Base-by-base conservation (phyloP, 2,329 filamentous ascomycete genomes). In the Fonsecaea multimorphosa region DNA sequence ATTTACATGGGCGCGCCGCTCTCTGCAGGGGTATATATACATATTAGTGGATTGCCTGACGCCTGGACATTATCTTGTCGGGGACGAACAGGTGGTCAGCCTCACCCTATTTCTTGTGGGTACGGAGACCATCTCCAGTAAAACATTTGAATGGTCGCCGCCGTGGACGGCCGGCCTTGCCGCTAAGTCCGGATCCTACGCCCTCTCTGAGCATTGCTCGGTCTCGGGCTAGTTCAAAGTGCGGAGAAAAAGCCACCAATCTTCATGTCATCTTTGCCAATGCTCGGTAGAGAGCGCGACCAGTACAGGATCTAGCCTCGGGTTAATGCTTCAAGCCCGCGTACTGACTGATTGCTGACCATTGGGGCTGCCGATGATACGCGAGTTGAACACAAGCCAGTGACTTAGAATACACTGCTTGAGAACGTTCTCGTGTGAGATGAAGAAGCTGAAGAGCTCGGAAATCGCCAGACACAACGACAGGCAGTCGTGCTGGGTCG, bases 381-480 rank as follows among this genome's bases (percentile, higher is more conserved):
- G 12, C 36, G 16, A 16, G 9, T n/a, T 2, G 14, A n/a, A n/a
- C n/a, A n/a, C n/a, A n/a, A n/a, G n/a, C n/a, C n/a, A n/a, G n/a
- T n/a, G n/a, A n/a, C n/a, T n/a, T n/a, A n/a, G 40, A 32, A 5
- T 22, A 46, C 31, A 27, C 29, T 31, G 38, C 27, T n/a, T 16
- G 12, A 40, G 14, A 40, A 40, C 6, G 6, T 12, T 19, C 9
- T 16, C 6, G 19, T 2, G 38, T 22, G 27, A 60, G 12, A 60
- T 60, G 58, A 24, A 34, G 44, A 60, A 31, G 34, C 32, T 60
- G 31, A 22, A 52, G 19, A 31, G 58, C 16, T 34, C 40, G 14
- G 89, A 93, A 80, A 86, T 97, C 54, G 91, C 92, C 46, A 89
- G 88, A 29, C 94, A 98, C 81, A 92, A 96, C 70, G 86, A 89